Conservation (phyloP, 1,139 yeast species). For the Pichia sp. region DNA sequence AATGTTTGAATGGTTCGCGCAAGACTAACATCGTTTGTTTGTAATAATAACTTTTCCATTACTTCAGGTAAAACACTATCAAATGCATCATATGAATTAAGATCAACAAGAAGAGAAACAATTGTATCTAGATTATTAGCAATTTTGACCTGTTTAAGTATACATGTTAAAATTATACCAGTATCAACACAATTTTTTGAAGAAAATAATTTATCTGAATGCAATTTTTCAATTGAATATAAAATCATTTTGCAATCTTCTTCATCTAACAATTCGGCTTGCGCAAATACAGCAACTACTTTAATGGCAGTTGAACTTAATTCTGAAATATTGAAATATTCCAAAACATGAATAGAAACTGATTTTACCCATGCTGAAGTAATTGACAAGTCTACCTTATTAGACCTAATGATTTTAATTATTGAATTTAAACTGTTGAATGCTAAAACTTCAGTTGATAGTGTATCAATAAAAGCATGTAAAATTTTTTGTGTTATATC, state of each 20-base stretch:
- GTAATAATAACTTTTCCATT: constrained; percentile 17
- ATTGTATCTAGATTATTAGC: constrained; percentile 8
- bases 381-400: constrained; percentile 1
- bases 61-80: constrained; percentile 19
- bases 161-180: constrained; percentile 15
- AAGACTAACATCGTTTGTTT: constrained; percentile 12
- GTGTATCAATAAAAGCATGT: constrained; percentile 16
- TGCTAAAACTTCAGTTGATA: constrained; percentile 12
- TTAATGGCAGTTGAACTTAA: constrained; percentile 18
- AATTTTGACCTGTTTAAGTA: constrained; percentile 3
- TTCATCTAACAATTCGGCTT: constrained; percentile 9
- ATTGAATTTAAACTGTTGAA: constrained; percentile 17
- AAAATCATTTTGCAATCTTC: constrained; percentile 9
- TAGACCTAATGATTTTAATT: constrained; percentile 15
- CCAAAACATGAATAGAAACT: constrained; percentile 17
- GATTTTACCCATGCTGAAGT: constrained; percentile 18
- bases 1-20: constrained; percentile 10
- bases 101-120: constrained; percentile 9
- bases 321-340: constrained; percentile 21
- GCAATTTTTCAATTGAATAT: constrained; percentile 7
- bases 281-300: constrained; percentile 14
- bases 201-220: constrained; percentile 14
- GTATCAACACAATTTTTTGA: constrained; percentile 11
- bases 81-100: constrained; percentile 11
- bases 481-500: constrained; percentile 9